Evolutionary conservation across 345 rosid genomes (phyloP).

Genomic region (Sisymbrium altissimum): DNA sequence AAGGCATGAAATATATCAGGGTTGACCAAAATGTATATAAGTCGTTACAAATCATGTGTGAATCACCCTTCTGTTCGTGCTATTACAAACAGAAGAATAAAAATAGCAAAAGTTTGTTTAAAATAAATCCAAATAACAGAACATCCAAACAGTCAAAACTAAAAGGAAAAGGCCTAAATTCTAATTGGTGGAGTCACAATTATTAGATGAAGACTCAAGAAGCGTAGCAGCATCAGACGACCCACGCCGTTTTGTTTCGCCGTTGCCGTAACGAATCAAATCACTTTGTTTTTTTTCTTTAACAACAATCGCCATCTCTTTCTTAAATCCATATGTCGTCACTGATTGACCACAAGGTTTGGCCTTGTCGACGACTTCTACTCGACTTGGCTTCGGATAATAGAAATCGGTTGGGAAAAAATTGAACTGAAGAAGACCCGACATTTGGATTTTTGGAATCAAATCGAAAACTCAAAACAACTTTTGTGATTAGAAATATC

Average conservation of each 20-base stretch:
- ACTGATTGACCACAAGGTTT: conserved; percentile 22
- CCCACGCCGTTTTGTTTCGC: conserved; percentile 17
- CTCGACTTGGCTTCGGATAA: conserved; percentile 34
- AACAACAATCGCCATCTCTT: neutral
- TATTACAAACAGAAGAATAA: neutral
- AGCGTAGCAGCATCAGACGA: conserved; percentile 2
- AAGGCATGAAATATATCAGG: neutral
- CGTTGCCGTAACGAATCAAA: conserved; percentile 13
- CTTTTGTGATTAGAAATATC: neutral
- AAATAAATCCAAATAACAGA: neutral
- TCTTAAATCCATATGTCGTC: neutral
- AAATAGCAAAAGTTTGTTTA: neutral
- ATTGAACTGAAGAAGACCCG: conserved; percentile 42
- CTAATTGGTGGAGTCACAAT: conserved; percentile 4
- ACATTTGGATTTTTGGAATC: conserved; percentile 1
- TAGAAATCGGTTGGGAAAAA: conserved; percentile 48
- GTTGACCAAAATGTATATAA: neutral
- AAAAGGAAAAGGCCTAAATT: neutral
- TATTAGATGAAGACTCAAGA: neutral
- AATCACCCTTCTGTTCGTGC: conserved; percentile 1
- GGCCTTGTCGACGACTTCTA: conserved; percentile 14
- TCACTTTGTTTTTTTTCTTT: conserved; percentile 8
- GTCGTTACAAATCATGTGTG: neutral
- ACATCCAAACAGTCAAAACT: neutral
- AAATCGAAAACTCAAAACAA: too few species aligned